These are phyloP conservation scores for Blastobotrys attinorum DNA, from an alignment of 805 yeast species.

Conservation along the genomic window DNA sequence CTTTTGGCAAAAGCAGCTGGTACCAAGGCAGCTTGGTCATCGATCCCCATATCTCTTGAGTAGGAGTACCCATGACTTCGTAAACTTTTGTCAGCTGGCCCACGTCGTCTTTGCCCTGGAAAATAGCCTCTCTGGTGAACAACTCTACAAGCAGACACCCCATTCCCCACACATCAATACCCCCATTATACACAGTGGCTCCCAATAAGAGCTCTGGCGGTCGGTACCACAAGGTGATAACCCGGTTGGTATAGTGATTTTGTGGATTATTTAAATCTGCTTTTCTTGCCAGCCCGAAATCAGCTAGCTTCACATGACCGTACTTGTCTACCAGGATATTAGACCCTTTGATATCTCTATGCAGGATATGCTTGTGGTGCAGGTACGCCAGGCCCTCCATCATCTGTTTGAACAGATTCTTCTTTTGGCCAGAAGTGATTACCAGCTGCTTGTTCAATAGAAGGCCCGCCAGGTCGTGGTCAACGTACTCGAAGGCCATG, in stretches of 20 bases:
- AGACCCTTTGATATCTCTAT: slow-evolving; percentile 93
- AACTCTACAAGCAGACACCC: slow-evolving; percentile 87
- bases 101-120: slow-evolving; percentile 85
- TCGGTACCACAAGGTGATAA: slow-evolving; percentile 93
- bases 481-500: slow-evolving; percentile 91
- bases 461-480: slow-evolving; percentile 87
- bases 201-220: slow-evolving; percentile 94
- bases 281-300: slow-evolving; percentile 79
- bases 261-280: slow-evolving; percentile 29
- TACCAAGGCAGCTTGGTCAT: slow-evolving; percentile 86
- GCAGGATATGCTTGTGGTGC: slow-evolving; percentile 55
- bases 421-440: slow-evolving; percentile 60
- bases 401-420: slow-evolving; percentile 70
- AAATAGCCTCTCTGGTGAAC: slow-evolving; percentile 64
- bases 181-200: slow-evolving; percentile 80
- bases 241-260: slow-evolving; percentile 88
- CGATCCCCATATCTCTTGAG: slow-evolving; percentile 63
- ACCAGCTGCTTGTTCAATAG: slow-evolving; percentile 64
- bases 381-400: slow-evolving; percentile 73
- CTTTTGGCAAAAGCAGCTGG: slow-evolving; percentile 50
- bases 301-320: slow-evolving; percentile 85
- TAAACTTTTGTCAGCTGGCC: slow-evolving; percentile 73
- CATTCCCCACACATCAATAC: slow-evolving; percentile 94
- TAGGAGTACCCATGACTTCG: slow-evolving; percentile 83
- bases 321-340: slow-evolving; percentile 68